Evolutionary conservation across 2,329 filamentous ascomycete species (phyloP), one percentile per base, ranked within the genome.

Genomic region (Ophiostoma australiae): DNA sequence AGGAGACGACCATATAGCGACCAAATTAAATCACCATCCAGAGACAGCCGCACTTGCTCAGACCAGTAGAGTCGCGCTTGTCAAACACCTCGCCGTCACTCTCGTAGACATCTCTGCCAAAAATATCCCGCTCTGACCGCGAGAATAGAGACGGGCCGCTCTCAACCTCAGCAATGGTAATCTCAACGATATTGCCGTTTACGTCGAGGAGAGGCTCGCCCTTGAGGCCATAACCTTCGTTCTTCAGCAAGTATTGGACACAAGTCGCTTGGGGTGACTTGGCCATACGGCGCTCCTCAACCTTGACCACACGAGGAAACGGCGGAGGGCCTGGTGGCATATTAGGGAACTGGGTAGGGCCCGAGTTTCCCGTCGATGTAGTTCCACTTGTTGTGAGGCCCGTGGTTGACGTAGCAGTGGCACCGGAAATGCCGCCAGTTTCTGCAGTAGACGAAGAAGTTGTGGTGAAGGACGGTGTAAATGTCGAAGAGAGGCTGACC

Each of bases 241-340:
- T 75, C 20, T 77, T 74, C 13, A 88, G 81, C 72, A 81, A 77
- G 39, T 85, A 82, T 74, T 87, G 84, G 4, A 80, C 80, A 72
- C 86, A 88, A 39, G 75, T 80, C 0, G 85, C 81, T 17, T 78
- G 74, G 1, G 78, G 75, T 1, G 79, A 76, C 20, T 78, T 75
- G 10, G 77, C 72, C 23, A 82, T 77, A 20, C 86, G 85, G 17
- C 84, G 82, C 76, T 88, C 86, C 69, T 85, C 79, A 61, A 88
- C 78, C 75, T 87, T 87, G 72, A 88, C 78, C 10, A 85, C 81
- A 33, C 81, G 81, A 1, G 86, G 85, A 71, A 86, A 88, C 0
- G 79, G 75, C 0, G 80, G 78, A 17, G 68, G 68, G 20, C 10
- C 13, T 10, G 44, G 68, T 3, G 31, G 44, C n/a, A 15, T 27